phyloP scores from a whole-genome alignment of 371 early-diverging fungal species.

The Chytridium lagenaria region DNA sequence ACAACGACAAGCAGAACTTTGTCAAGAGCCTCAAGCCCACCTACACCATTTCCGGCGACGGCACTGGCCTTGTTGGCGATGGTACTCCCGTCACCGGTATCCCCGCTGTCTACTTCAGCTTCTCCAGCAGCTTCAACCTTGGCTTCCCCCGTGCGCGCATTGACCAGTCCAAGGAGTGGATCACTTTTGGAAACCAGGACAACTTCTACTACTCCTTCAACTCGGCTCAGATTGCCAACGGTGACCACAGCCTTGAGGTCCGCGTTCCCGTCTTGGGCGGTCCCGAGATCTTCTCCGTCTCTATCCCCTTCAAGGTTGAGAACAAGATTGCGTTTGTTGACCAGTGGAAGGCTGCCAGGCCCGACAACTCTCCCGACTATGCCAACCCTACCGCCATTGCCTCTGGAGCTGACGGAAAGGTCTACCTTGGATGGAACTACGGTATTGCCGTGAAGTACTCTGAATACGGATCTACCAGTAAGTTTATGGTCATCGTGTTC shows the following conservation, averaged over 20 bases:
- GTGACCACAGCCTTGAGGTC: neutral
- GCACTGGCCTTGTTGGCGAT: neutral
- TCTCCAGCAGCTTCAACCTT: neutral
- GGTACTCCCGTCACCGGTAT: slow-evolving; percentile 2
- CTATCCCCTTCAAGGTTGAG: neutral
- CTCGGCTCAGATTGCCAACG: neutral
- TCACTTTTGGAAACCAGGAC: neutral
- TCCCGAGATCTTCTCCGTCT: neutral
- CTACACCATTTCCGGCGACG: neutral
- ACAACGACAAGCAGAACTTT: slow-evolving; percentile 3
- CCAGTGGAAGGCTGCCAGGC: neutral
- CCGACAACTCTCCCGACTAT: neutral
- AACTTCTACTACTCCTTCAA: neutral
- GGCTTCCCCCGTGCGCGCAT: neutral
- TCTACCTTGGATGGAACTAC: neutral
- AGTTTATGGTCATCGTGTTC: neutral
- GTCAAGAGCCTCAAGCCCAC: neutral
- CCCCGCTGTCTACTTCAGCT: neutral
- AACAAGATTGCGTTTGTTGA: neutral
- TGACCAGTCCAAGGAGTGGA: neutral
- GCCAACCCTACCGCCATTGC: neutral
- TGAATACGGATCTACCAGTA: neutral
- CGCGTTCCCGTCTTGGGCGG: neutral
- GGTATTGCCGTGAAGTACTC: neutral
- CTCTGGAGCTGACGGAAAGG: neutral